phyloP scores from a whole-genome alignment of 441 rosid species.

The Bruguiera hainesii region DNA sequence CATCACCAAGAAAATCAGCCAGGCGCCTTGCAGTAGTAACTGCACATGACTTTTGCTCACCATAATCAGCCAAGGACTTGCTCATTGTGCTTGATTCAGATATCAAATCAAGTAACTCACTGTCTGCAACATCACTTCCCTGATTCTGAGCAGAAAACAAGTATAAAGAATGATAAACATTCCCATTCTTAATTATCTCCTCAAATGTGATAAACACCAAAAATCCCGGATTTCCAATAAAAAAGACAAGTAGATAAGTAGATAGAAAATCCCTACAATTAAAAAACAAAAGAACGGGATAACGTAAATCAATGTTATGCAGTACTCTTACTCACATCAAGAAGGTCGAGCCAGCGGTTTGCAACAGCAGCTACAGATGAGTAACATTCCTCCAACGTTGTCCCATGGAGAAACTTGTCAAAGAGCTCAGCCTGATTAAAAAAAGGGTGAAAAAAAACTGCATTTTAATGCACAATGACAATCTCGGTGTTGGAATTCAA shows the following conservation, averaged over 20 bases:
- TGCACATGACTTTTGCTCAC: conserved; percentile 97
- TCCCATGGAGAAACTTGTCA: conserved; percentile 90
- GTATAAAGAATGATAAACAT: conserved; percentile 22
- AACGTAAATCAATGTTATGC: not conserved
- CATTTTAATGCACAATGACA: conserved; percentile 5
- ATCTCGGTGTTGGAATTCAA: conserved; percentile 6
- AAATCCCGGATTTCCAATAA: too few relatives aligned
- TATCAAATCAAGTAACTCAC: conserved; percentile 94
- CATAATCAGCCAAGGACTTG: conserved; percentile 94
- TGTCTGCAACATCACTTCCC: conserved; percentile 89
- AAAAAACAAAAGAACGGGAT: not conserved
- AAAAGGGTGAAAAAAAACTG: not conserved
- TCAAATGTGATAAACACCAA: not conserved
- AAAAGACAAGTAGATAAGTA: not conserved
- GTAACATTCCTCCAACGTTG: conserved; percentile 93
- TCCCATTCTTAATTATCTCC: conserved; percentile 4
- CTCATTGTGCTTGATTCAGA: conserved; percentile 99
- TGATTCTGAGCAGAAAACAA: conserved; percentile 58
- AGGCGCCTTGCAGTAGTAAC: conserved; percentile 98
- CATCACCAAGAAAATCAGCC: conserved; percentile 90
- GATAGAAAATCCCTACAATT: not conserved
- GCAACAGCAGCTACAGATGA: conserved; percentile 95
- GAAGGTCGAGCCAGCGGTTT: conserved; percentile 98
- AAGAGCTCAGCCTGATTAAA: conserved; percentile 86
- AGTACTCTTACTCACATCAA: conserved; percentile 59